Evolutionary conservation across 2,329 filamentous ascomycete genomes (phyloP).

Genomic region (Fusarium brevicatenulatum): DNA sequence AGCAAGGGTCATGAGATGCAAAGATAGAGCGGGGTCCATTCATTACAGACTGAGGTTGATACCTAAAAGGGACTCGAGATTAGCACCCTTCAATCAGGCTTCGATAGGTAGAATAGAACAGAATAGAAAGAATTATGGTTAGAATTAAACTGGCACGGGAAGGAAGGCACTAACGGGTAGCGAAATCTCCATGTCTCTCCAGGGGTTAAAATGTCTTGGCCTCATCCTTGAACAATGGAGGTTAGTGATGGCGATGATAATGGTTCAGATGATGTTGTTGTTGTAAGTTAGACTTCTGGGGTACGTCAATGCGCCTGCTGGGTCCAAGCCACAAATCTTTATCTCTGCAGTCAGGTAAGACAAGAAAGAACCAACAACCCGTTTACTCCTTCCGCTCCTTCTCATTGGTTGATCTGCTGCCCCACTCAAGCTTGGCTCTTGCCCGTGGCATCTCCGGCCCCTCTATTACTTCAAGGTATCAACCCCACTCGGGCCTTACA

Average conservation of each 20-base stretch:
- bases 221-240: not conserved
- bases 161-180: not conserved
- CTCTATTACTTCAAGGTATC: not conserved
- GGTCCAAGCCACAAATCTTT: conserved; percentile 25
- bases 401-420: not conserved
- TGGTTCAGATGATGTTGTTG: not conserved
- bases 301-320: not conserved
- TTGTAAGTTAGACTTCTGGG: conserved; percentile 22
- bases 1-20: conserved; percentile 15
- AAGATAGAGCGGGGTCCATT: conserved; percentile 4
- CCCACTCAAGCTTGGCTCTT: conserved; percentile 6
- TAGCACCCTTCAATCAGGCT: not conserved
- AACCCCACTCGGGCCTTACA: conserved; percentile 7
- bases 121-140: not conserved
- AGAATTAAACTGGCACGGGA: conserved; percentile 1
- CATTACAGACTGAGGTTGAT: not conserved
- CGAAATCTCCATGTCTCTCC: not conserved
- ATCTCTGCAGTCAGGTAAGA: conserved; percentile 5
- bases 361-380: not conserved
- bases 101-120: not conserved
- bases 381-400: not conserved
- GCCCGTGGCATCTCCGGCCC: conserved; percentile 20
- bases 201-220: conserved; percentile 1
- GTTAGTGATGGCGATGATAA: not conserved
- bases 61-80: not conserved